A percentile compares a stretch with the other conserved stretches of the same genome.
These are phyloP conservation scores for Colletotrichum tanaceti DNA, from an alignment of 2,329 filamentous ascomycete genomes.

Conservation along the genomic window DNA sequence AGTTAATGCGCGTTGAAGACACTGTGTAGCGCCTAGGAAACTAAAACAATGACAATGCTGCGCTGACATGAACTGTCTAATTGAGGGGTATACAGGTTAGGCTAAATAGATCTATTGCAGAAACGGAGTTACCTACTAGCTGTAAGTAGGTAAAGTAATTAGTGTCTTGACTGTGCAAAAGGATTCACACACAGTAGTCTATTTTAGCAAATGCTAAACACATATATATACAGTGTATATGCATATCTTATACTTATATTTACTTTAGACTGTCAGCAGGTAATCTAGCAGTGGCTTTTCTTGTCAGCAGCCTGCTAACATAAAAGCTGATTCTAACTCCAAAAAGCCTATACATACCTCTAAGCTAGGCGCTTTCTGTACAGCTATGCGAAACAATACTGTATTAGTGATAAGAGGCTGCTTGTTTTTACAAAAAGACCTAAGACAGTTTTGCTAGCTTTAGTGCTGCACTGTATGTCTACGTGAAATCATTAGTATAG, in stretches of 20 bases:
- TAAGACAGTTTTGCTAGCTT: neutral
- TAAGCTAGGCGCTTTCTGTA: neutral
- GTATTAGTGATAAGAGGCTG: neutral
- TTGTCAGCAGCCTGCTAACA: neutral
- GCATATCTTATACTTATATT: neutral
- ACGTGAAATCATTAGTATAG: neutral
- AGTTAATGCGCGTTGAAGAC: neutral
- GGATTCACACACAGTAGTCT: neutral
- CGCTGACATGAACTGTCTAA: neutral
- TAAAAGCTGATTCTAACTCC: neutral
- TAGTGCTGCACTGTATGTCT: neutral
- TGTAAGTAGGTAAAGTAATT: neutral
- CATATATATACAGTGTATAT: neutral
- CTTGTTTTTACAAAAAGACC: neutral
- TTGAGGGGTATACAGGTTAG: neutral
- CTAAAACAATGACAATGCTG: neutral
- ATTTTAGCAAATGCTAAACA: neutral
- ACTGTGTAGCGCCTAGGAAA: neutral
- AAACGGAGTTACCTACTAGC: too few species aligned
- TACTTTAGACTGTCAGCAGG: neutral
- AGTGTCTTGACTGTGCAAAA: neutral
- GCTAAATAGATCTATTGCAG: neutral
- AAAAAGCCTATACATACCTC: neutral
- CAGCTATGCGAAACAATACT: neutral
- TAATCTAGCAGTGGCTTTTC: neutral